Base-by-base conservation (phyloP, 2,329 filamentous ascomycete genomes). In the Stachybotrys chartarum region DNA sequence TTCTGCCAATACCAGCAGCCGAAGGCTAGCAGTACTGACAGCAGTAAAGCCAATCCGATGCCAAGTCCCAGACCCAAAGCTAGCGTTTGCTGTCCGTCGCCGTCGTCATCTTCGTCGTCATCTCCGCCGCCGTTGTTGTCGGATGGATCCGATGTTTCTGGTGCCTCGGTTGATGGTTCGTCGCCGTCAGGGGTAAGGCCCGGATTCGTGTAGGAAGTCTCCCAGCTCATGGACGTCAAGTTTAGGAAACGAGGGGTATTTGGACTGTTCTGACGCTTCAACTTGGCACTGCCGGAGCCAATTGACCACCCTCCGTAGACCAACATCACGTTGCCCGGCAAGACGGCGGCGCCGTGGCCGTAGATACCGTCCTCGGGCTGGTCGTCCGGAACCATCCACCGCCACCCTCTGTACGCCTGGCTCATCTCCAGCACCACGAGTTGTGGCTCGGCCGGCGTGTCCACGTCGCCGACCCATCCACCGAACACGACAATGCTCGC, bases 381-480 rank as follows among this genome's bases (percentile, higher is more conserved):
- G 5, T 75, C 65, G 0, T 73, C 64, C 0, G 89, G 88, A 1
- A 88, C 73, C 1, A 73, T 76, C 89, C 90, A 94, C 58, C 77
- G 72, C 90, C 90, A 93, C 35, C 82, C 77, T 8, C 86, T 88
- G 65, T 90, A 94, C 5, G 85, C 85, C 57, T 86, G 80, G 7
- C 87, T 90, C 56, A 97, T 77, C 56, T 90, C 77, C 3, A 97
- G 75, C 3, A 97, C 72, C 0, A 84, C 88, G 30, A 97, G 76
- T 66, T 96, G 91, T 1, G 94, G 94, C 32, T 85, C 77, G 0
- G 94, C 94, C 1, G 92, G 82, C 35, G 85, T 87, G 8, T 75
- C 79, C 0, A 88, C 78, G 64, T 95, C 85, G 4, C 92, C 93
- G 5, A 97, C 91, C 94, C 94, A 99, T 1, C 94, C 94, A 18